phyloP scores from a whole-genome alignment of 306 rosid species.

The Vigna unguiculata region DNA sequence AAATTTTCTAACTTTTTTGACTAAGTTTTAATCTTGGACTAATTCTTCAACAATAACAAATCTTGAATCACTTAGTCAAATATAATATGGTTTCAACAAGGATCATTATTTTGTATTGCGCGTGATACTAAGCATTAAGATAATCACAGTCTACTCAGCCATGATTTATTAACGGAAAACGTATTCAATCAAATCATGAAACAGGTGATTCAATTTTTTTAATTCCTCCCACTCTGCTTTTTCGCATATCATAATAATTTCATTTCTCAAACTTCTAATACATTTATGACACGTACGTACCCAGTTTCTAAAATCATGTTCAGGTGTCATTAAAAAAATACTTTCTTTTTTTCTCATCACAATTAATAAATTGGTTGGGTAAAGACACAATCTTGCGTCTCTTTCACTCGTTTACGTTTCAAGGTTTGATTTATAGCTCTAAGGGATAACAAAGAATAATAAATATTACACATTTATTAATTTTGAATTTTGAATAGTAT shows the following conservation, averaged over 20 bases:
- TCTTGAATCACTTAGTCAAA: too few species aligned
- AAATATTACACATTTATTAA: not conserved
- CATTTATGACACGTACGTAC: conserved; percentile 46
- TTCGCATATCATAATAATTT: conserved; percentile 7
- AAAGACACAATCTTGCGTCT: not conserved
- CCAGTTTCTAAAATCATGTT: too few species aligned
- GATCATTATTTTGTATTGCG: conserved; percentile 41
- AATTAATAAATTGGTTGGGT: not conserved
- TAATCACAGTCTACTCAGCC: conserved; percentile 39
- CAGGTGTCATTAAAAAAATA: not conserved
- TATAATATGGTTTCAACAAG: not conserved
- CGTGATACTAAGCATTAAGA: conserved; percentile 42
- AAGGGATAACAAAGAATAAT: not conserved
- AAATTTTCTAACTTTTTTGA: not conserved
- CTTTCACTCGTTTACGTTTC: not conserved
- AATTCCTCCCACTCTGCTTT: conserved; percentile 23
- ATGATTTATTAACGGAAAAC: conserved; percentile 36
- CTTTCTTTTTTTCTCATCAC: too few species aligned
- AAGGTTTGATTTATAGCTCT: not conserved
- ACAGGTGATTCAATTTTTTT: conserved; percentile 47
- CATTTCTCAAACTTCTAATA: conserved; percentile 43
- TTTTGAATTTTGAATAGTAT: conserved; percentile 8
- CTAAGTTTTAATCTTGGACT: not conserved
- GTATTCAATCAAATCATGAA: conserved; percentile 55
- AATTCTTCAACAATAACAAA: too few species aligned